Conservation (phyloP, 225 moss, liverwort and hornwort genomes). For the Straminergon stramineum region DNA sequence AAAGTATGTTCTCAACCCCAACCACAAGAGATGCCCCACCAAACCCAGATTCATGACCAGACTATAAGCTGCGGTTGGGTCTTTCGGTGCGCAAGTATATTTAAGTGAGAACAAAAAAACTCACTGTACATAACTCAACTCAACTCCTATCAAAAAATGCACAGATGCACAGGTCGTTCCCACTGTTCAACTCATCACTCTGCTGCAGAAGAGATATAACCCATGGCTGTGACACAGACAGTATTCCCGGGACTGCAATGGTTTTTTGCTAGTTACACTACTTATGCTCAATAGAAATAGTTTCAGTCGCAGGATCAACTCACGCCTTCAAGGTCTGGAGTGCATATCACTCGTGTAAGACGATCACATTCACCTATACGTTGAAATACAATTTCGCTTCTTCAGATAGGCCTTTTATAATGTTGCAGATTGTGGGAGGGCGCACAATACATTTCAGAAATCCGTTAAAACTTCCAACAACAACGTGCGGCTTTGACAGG, state of each 20-base stretch:
- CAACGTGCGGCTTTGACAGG: slow-evolving; percentile 44
- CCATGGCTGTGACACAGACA: neutral
- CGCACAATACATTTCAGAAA: neutral
- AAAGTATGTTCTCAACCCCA: neutral
- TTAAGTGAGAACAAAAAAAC: neutral
- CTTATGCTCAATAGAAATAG: neutral
- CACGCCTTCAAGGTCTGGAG: neutral
- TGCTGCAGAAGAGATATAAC: neutral
- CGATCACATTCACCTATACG: neutral
- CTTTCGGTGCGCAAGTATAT: neutral
- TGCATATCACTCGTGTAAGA: neutral
- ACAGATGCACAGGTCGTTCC: neutral
- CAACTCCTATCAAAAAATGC: neutral
- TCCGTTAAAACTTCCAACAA: slow-evolving; percentile 38
- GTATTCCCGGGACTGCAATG: neutral
- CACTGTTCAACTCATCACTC: neutral
- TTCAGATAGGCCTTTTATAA: neutral
- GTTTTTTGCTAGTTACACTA: neutral
- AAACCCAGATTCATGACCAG: neutral
- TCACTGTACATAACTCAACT: neutral
- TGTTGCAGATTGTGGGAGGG: neutral
- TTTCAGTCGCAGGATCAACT: neutral
- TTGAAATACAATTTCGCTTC: neutral
- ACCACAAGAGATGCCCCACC: neutral
- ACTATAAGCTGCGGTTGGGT: neutral